phyloP scores from a whole-genome alignment of 169 alveolate species.

The Cryptosporidium ubiquitum region DNA sequence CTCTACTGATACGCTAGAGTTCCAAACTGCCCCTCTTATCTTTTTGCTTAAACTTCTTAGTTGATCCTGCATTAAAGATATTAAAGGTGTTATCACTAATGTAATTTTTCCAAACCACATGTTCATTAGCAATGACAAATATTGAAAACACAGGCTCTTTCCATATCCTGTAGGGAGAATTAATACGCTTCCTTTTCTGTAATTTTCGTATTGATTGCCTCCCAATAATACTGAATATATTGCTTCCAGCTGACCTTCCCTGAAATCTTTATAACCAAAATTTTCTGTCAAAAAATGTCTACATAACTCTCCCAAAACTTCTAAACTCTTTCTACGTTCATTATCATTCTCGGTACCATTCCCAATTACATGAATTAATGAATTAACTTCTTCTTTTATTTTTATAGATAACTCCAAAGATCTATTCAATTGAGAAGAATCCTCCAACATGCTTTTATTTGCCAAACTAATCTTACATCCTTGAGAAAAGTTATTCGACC shows the following conservation, averaged over 20 bases:
- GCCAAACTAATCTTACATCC: background rate
- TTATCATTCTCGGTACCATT: background rate
- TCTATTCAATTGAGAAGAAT: background rate
- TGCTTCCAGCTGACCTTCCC: slow-evolving; percentile 86
- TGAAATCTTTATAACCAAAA: slow-evolving; percentile 84
- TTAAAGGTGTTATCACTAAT: slow-evolving; percentile 87
- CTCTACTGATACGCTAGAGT: slow-evolving; percentile 82
- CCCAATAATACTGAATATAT: slow-evolving; percentile 80
- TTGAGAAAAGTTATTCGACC: slow-evolving; percentile 52
- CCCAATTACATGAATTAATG: background rate
- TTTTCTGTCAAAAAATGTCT: background rate
- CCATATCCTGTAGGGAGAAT: slow-evolving; percentile 84
- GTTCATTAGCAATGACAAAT: slow-evolving; percentile 75
- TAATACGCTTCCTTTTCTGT: slow-evolving; percentile 59
- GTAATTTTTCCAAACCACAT: slow-evolving; percentile 75
- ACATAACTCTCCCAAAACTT: background rate
- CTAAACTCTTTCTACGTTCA: background rate
- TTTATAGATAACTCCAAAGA: slow-evolving; percentile 2
- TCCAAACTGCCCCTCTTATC: slow-evolving; percentile 85
- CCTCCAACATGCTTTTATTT: background rate
- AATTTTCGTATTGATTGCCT: slow-evolving; percentile 82
- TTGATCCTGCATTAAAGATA: slow-evolving; percentile 89
- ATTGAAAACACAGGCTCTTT: slow-evolving; percentile 80
- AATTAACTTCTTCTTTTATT: slow-evolving; percentile 6
- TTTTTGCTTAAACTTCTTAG: slow-evolving; percentile 83